A percentile compares a stretch with the other conserved stretches of the same genome.
phyloP scores from a whole-genome alignment of 257 asterid species.

The Eustoma russellianum region DNA sequence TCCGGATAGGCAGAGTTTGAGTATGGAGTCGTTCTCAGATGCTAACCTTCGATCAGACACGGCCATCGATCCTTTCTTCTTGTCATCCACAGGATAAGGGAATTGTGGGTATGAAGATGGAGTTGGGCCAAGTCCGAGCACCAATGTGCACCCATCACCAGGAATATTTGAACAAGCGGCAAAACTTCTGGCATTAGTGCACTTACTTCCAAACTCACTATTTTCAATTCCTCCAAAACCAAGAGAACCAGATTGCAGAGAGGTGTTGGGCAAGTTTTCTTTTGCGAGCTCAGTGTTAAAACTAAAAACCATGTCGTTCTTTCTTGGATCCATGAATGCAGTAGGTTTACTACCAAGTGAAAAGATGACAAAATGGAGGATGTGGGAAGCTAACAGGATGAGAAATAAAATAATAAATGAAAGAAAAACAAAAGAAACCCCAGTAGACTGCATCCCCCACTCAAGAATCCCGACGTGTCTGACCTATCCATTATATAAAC shows the following conservation, averaged over 20 bases:
- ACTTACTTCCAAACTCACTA: conserved; percentile 25
- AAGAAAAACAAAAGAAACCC: conserved; percentile 26
- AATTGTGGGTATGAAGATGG: conserved; percentile 51
- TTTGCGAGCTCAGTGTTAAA: conserved; percentile 28
- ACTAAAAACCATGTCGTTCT: conserved; percentile 30
- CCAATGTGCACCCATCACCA: conserved; percentile 82
- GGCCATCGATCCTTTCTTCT: conserved; percentile 27
- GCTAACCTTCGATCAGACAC: conserved; percentile 23
- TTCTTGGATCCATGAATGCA: conserved; percentile 22
- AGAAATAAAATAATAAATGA: conserved; percentile 28
- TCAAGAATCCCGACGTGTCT: conserved; percentile 81
- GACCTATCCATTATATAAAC: conserved; percentile 56
- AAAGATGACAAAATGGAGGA: conserved; percentile 13
- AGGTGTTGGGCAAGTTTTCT: conserved; percentile 47
- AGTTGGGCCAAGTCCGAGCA: conserved; percentile 87
- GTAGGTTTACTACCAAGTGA: conserved; percentile 10
- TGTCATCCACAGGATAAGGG: conserved; percentile 20
- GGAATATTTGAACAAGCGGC: conserved; percentile 23
- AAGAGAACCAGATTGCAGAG: conserved; percentile 61
- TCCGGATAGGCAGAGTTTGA: conserved; percentile 66
- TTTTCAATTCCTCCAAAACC: conserved; percentile 48
- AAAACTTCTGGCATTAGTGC: conserved; percentile 19
- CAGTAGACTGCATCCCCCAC: conserved; percentile 54
- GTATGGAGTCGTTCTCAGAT: conserved; percentile 40
- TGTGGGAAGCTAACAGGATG: conserved; percentile 20